Base-by-base conservation (phyloP, 495 filamentous ascomycete genomes). In the Aspergillus taichungensis region DNA sequence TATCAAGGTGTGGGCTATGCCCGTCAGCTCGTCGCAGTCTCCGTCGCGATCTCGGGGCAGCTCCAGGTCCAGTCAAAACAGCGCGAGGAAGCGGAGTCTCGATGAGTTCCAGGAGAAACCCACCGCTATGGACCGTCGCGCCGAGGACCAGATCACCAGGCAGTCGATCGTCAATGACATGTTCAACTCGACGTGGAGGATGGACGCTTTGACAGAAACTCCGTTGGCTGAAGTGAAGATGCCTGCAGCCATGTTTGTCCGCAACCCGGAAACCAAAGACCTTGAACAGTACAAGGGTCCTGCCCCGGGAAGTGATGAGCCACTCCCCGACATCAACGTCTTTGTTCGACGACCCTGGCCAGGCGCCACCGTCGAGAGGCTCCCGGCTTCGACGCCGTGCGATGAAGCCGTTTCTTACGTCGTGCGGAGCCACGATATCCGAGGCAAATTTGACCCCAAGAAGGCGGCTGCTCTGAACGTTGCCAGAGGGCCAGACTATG, bases 261-360 rank as follows among this genome's bases (percentile, higher is more conserved):
- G 84, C 29, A 75, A 88, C 50, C 57, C 68, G 0, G 57, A 76
- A 12, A 87, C 85, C 6, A 77, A 83, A 32, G 64, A 77, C 13
- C 62, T 91, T 5, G 71, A 82, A 47, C 66, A 57, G 8, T 95
- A 94, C 58, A 62, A 60, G 5, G 85, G 85, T 0, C 84, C 85
- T 8, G 42, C 72, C 31, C 80, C 84, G 7, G 77, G 73, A 28
- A 63, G 68, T 7, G 50, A 55, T 1, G 37, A 64, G 9, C 52
- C 67, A 5, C 58, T 80, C 13, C 75, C 80, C 12, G 71, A 89
- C 55, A 82, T 86, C 46, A 83, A 73, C 3, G 88, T 94, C 0
- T 61, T 89, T 18, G 79, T 88, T 6, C 78, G 87, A 12, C 67
- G 79, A 56, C 88, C 89, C 1, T 96, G 89, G 90, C 90, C 90